A percentile compares a stretch with the other conserved stretches of the same genome.
Conservation (phyloP, 1,284 basidiomycete species). For the Ceratobasidium sp. region DNA sequence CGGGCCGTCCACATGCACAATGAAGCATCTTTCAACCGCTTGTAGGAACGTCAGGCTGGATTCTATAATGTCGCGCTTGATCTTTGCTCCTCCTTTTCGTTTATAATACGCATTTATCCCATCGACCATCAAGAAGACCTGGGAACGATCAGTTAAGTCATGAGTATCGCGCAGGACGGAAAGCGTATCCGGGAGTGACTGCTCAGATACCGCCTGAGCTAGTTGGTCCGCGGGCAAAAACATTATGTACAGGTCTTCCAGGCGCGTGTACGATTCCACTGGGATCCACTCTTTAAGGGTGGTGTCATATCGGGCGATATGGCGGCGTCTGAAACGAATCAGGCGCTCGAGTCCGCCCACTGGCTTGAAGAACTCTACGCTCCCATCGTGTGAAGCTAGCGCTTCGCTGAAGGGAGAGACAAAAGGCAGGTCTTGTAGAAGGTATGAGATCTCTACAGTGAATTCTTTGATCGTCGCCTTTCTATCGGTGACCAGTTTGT, state of each 20-base stretch:
- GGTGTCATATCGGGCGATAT: conserved; percentile 43
- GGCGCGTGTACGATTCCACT: conserved; percentile 34
- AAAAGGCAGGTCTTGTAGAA: conserved; percentile 28
- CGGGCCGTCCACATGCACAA: conserved; percentile 38
- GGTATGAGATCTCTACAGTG: conserved; percentile 43
- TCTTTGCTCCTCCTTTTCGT: conserved; percentile 18
- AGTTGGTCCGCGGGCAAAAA: conserved; percentile 38
- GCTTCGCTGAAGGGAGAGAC: conserved; percentile 7
- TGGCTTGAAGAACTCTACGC: conserved; percentile 22
- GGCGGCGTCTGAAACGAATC: conserved; percentile 46
- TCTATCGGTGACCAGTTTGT: conserved; percentile 47
- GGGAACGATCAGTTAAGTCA: conserved; percentile 21
- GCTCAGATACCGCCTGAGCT: conserved; percentile 25
- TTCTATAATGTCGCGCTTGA: conserved; percentile 25
- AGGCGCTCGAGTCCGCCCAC: conserved; percentile 24
- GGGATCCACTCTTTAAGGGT: conserved; percentile 44
- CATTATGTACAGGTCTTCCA: conserved; percentile 44
- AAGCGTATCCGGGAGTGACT: conserved; percentile 11
- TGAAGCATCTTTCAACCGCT: conserved; percentile 44
- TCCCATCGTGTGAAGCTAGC: conserved; percentile 12
- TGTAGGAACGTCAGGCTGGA: conserved; percentile 40
- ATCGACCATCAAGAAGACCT: conserved; percentile 47
- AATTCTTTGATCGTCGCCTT: conserved; percentile 46
- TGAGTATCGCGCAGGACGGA: conserved; percentile 24
- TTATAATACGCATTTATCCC: conserved; percentile 39